Base-by-base conservation (phyloP, 805 yeast species). In the Candida caryicola region DNA sequence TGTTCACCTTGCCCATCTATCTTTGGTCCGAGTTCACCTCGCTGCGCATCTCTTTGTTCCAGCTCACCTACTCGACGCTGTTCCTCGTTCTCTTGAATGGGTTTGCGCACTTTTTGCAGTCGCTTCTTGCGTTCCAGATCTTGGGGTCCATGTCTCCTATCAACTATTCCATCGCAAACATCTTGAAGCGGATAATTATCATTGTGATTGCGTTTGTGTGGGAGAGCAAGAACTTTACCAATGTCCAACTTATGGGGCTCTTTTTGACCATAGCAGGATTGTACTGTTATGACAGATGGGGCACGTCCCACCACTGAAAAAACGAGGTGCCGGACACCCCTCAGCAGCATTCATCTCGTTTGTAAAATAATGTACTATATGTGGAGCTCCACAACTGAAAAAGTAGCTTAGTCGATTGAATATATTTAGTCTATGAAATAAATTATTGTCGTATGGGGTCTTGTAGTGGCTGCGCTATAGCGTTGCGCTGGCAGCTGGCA, bases 131-230 rank as follows among this genome's bases (percentile, higher is more conserved):
- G 17, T 85, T 85, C 59, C 89, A 82, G 57, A 72, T 85, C 32
- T 71, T 85, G 46, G 91, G 91, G 2, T 55, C 74, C 49, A 71
- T 84, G 17, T 73, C 82, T n/a, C 85, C 93, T 3, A 83, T 85
- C 33, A 82, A 82, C 54, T 85, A 85, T 58, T 81, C 88, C 29
- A 81, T 85, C 53, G 93, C 90, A 21, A 85, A 81, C 56, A 84
- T 85, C 34, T 57, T 83, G 60, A 85, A 85, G 52, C 66, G 91
- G 52, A 84, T 85, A 40, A 77, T 81, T 19, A 82, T 84, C 33
- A 85, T 85, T 39, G 59, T 77, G 16, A 76, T 79, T 45, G 81
- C 89, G 1, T 74, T 85, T 40, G 39, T 80, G 2, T 74, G 83
- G 71, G 91, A 84, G 56, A 76, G 80, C 21, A 64, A 61, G 42